A percentile compares a stretch with the other conserved stretches of the same genome.
phyloP scores from a whole-genome alignment of 176 grass and related monocot species.

The Paspalum vaginatum region DNA sequence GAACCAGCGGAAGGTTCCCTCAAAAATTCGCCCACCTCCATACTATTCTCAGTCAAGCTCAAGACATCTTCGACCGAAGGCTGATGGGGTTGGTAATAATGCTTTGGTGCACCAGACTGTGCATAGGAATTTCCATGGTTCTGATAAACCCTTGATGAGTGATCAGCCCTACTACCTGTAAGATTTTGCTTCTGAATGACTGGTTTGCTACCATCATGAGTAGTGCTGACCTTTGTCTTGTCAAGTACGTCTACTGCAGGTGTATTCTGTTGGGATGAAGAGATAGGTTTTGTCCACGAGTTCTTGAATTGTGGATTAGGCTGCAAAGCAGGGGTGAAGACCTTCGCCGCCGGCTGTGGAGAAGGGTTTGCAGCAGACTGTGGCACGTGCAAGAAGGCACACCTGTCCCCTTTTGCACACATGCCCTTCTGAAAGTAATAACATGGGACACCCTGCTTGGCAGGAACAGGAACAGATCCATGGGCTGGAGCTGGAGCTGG shows the following conservation, averaged over 20 bases:
- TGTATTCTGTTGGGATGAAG: constrained; percentile 26
- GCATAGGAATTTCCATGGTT: constrained; percentile 31
- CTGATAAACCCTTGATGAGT: constrained; percentile 24
- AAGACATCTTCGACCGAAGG: constrained; percentile 29
- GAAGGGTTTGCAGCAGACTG: constrained; percentile 39
- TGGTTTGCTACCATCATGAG: constrained; percentile 20
- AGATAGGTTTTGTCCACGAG: constrained; percentile 48
- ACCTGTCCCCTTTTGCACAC: constrained; percentile 63
- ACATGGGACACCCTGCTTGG: constrained; percentile 55
- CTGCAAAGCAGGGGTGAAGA: constrained; percentile 34
- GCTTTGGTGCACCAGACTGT: constrained; percentile 28
- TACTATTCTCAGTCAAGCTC: constrained; percentile 33
- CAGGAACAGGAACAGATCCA: constrained; percentile 34
- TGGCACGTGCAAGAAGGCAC: constrained; percentile 57
- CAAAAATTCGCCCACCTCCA: constrained; percentile 53
- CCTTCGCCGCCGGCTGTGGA: constrained; percentile 32
- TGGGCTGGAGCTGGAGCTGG: constrained; percentile 20
- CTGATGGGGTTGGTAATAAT: constrained; percentile 29
- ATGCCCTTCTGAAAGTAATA: constrained; percentile 70
- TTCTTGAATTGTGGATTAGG: constrained; percentile 40
- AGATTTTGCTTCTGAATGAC: constrained; percentile 32
- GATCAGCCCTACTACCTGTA: constrained; percentile 16
- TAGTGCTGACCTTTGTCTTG: constrained; percentile 1
- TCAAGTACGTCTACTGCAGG: constrained; percentile 6
- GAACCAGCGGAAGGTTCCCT: constrained; percentile 58